phyloP scores from a whole-genome alignment of 2,329 filamentous ascomycete genomes.

The Microascus cirrosus region DNA sequence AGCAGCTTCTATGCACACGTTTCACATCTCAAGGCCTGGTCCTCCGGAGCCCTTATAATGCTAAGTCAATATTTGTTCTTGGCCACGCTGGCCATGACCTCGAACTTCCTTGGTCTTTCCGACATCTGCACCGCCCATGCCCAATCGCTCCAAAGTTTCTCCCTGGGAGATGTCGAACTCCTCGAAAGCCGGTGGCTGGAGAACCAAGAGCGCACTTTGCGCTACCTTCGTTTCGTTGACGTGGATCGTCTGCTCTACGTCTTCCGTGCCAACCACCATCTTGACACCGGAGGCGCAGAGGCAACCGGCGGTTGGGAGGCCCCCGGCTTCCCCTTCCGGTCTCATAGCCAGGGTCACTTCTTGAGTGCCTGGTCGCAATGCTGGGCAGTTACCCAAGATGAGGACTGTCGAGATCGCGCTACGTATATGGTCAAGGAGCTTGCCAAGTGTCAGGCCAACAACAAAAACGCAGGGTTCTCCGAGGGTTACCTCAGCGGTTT shows the following conservation, averaged over 20 bases:
- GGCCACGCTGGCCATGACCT: neutral
- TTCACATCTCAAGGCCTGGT: neutral
- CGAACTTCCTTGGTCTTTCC: neutral
- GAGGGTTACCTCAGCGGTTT: slow-evolving; percentile 38
- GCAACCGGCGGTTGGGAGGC: slow-evolving; percentile 41
- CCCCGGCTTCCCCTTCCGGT: slow-evolving; percentile 40
- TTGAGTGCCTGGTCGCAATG: slow-evolving; percentile 38
- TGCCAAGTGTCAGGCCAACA: slow-evolving; percentile 39
- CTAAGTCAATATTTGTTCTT: neutral
- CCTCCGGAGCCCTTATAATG: neutral
- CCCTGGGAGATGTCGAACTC: neutral
- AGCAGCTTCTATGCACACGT: neutral
- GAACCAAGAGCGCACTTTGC: slow-evolving; percentile 33
- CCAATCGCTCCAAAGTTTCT: neutral
- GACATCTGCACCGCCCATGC: neutral
- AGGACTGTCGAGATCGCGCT: slow-evolving; percentile 31
- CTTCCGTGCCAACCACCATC: slow-evolving; percentile 32
- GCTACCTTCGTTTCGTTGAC: slow-evolving; percentile 32
- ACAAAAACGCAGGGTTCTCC: slow-evolving; percentile 27
- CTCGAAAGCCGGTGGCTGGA: slow-evolving; percentile 1
- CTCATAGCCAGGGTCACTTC: slow-evolving; percentile 38
- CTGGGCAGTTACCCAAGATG: slow-evolving; percentile 29
- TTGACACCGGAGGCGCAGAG: slow-evolving; percentile 32
- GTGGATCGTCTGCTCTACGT: slow-evolving; percentile 34
- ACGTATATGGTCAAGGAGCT: slow-evolving; percentile 32